phyloP scores from a whole-genome alignment of 73 alveolate genomes.

The Paramecium tetraurelia region DNA sequence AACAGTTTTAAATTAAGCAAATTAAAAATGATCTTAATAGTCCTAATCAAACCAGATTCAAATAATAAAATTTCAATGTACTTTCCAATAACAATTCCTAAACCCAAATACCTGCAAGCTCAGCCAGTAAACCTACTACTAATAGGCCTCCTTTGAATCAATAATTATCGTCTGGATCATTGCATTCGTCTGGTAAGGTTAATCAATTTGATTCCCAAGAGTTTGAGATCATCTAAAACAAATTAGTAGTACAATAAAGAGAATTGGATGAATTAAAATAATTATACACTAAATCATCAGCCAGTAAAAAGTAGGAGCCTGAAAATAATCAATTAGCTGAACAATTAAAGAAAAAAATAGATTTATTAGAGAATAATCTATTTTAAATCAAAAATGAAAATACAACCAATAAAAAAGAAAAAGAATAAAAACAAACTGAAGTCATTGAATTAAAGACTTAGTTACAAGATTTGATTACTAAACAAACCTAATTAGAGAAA shows the following conservation, averaged over 20 bases:
- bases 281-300: neutral
- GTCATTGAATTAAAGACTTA: neutral
- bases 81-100: neutral
- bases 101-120: neutral
- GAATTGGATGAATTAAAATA: slow-evolving; percentile 9
- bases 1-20: neutral
- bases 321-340: neutral
- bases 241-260: neutral
- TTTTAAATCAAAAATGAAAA: neutral
- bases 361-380: neutral
- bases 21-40: neutral
- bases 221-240: neutral
- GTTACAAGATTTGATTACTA: neutral
- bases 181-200: neutral
- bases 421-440: slow-evolving; percentile 24
- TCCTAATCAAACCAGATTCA: neutral
- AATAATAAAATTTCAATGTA: neutral
- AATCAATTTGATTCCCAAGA: slow-evolving; percentile 19
- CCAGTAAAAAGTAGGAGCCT: neutral
- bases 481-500: slow-evolving; percentile 12
- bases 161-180: neutral
- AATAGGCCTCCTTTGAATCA: neutral
- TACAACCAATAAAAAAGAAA: neutral
- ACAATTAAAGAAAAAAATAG: neutral
- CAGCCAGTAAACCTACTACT: neutral